Evolutionary conservation across 108 stramenopile species (phyloP), one percentile per base, ranked within the genome.

Genomic region (Parietichytrium sp.): DNA sequence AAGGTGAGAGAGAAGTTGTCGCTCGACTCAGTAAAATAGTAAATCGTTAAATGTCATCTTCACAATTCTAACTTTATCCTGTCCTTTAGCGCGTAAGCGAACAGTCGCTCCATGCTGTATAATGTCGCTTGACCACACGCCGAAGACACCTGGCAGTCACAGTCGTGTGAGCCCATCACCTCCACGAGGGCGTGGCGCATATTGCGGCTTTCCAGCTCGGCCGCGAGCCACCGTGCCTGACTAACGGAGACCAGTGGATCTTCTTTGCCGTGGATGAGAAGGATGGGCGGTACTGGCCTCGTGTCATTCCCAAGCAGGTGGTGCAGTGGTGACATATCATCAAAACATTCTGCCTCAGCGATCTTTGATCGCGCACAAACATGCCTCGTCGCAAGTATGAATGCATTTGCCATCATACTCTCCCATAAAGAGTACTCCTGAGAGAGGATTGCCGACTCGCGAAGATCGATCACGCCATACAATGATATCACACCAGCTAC

Each of bases 131-230:
- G 61, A 7, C 20, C 42, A 20, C 61, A 72, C 7, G 33, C 38
- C 10, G 61, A 72, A 45, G 61, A 72, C n/a, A 72, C 61, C 10
- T 72, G 61, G 29, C 13, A 33, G 2, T 72, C 61, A 25, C 61
- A 72, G 42, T 72, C 61, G 20, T 72, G 61, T 7, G 61, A 72
- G 10, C 61, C 61, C 6, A 45, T 23, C 6, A 72, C 61, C 61
- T 72, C 42, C 1, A 72, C 42, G 0, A 72, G 42, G 29, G 42
- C 61, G n/a, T 33, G 12, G 23, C 38, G 61, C 6, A 72, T 42
- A 7, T 42, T 42, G 12, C 23, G 38, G 13, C 6, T 42, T 33
- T n/a, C 61, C 0, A 45, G 42, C 16, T 33, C 18, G 20, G 3
- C 42, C 6, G 36, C 45, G 33, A 72, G 61, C 61, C 61, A 72